Base-by-base conservation (phyloP, 371 early-diverging fungal genomes). In the Rhizomucor pusillus region DNA sequence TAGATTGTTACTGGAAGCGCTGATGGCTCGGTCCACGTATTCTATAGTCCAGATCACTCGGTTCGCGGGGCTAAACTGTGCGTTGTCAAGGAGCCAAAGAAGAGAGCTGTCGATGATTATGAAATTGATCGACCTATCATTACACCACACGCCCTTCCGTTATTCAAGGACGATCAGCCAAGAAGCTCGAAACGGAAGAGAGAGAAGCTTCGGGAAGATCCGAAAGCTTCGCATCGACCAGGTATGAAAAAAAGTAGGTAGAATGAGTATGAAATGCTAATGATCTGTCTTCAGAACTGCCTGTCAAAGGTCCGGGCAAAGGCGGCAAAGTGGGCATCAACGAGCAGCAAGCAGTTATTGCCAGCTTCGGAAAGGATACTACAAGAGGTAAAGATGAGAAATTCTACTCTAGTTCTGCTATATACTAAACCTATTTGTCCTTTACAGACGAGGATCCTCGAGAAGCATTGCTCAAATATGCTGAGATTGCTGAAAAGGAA, bases 391-490 rank as follows among this genome's bases (percentile, higher is more conserved):
- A 50, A 16, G 13, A 48, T n/a, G 11, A 19, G 24, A 24, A 40
- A 41, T 35, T 47, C 4, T 22, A 36, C n/a, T 48, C 13, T 48
- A 20, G 35, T 35, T 41, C 29, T 20, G 16, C 29, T 19, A 36
- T 50, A 34, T 45, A 14, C 41, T 45, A 48, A 41, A 47, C 36
- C 19, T 40, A 10, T 52, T 33, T 23, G n/a, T 41, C 10, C 7
- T 3, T 29, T 39, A 13, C 77, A 66, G 90, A 90, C 59, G 95
- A 93, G 50, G 98, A 98, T 77, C 98, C 98, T 14, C 81, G 98
- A 40, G 97, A 90, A 53, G 98, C 95, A 10, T 81, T 98, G 59
- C 73, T 98, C 22, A 91, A 84, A 60, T 92, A 93, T 71, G 97
- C 97, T 1, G 80, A 86, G 14, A 77, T 73, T 1, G 93, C 96